Conservation (phyloP, 1,284 basidiomycete genomes). For the Chalciporus sp. region DNA sequence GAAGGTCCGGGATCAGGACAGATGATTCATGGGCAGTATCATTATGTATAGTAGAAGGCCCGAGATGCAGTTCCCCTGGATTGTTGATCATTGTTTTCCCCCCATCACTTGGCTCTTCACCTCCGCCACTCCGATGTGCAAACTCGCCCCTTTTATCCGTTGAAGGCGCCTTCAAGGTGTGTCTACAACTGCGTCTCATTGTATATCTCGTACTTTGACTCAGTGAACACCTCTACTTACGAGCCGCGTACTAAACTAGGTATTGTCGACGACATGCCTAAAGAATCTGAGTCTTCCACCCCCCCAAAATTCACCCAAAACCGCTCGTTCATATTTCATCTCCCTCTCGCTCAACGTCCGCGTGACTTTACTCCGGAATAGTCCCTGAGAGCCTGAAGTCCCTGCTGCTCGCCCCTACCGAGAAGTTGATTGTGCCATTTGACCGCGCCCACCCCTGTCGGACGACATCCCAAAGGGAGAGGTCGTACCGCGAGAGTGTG, state of each 20-base stretch:
- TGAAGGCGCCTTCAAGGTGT: background rate
- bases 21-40: no score
- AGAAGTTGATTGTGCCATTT: slow-evolving; percentile 44
- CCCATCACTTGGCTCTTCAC: background rate
- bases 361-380: slow-evolving; percentile 30
- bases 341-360: background rate
- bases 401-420: slow-evolving; percentile 56
- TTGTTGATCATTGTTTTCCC: no score
- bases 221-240: background rate
- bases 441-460: slow-evolving; percentile 51
- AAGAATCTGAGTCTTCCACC: background rate
- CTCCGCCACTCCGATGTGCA: background rate
- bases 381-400: slow-evolving; percentile 45
- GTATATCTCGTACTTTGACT: background rate
- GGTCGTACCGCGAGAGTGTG: slow-evolving; percentile 59
- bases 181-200: background rate
- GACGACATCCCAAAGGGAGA: slow-evolving; percentile 59
- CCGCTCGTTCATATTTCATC: no score
- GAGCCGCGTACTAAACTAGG: background rate
- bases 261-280: background rate
- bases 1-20: no score
- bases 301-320: background rate
- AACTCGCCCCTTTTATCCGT: background rate
- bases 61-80: no score
- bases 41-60: no score